These are phyloP conservation scores for Fagus crenata DNA, from an alignment of 306 rosid species.

Conservation along the genomic window DNA sequence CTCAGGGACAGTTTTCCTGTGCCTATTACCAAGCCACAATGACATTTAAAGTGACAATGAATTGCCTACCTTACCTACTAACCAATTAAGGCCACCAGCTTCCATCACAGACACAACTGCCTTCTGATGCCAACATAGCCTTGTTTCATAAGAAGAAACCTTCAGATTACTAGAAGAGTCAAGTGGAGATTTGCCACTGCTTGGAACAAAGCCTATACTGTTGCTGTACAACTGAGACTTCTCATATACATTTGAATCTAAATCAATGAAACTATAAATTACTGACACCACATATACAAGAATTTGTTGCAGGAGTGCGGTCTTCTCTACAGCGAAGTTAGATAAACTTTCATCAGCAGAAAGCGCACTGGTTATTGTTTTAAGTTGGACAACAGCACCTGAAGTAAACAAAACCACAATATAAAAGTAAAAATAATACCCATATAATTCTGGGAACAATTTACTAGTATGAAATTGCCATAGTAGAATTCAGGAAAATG, in stretches of 20 bases:
- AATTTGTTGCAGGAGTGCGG: slow-evolving; percentile 69
- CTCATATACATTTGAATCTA: slow-evolving; percentile 57
- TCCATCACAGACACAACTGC: slow-evolving; percentile 95
- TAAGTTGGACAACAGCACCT: slow-evolving; percentile 94
- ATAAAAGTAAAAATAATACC: slow-evolving; percentile 28
- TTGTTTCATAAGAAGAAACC: slow-evolving; percentile 59
- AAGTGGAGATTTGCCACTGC: slow-evolving; percentile 40
- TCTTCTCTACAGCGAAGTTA: slow-evolving; percentile 54
- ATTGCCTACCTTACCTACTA: slow-evolving; percentile 99
- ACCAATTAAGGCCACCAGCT: slow-evolving; percentile 99
- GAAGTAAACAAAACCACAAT: slow-evolving; percentile 39
- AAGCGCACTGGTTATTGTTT: slow-evolving; percentile 72
- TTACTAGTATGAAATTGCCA: background rate
- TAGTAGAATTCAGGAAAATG: slow-evolving; percentile 6
- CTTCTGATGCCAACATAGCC: slow-evolving; percentile 81
- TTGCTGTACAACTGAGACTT: slow-evolving; percentile 55
- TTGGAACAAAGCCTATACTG: slow-evolving; percentile 39
- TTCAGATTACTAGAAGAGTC: slow-evolving; percentile 58
- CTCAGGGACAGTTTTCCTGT: slow-evolving; percentile 1
- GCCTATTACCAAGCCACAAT: slow-evolving; percentile 1
- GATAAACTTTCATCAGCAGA: slow-evolving; percentile 69
- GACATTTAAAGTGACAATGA: slow-evolving; percentile 20
- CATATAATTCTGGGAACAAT: background rate
- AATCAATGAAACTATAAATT: slow-evolving; percentile 67
- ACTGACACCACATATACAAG: slow-evolving; percentile 72